Evolutionary conservation across 2,329 filamentous ascomycete genomes (phyloP).

Genomic region (Alternaria solani): DNA sequence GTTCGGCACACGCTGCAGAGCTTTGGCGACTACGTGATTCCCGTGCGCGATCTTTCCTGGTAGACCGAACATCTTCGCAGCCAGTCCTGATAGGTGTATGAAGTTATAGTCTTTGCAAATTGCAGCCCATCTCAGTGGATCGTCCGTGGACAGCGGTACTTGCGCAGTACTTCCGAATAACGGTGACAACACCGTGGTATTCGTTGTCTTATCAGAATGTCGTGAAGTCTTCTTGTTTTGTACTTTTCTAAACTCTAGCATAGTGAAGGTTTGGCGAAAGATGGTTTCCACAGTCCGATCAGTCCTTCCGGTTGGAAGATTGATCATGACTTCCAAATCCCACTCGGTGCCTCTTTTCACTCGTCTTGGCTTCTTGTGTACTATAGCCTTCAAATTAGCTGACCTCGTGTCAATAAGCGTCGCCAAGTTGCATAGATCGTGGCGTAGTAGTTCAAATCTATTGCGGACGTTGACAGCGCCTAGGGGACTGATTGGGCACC

Average conservation of each 20-base stretch:
- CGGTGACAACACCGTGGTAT: neutral
- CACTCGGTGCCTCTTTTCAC: slow-evolving; percentile 16
- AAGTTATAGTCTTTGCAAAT: slow-evolving; percentile 18
- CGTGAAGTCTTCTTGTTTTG: neutral
- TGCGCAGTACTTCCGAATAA: neutral
- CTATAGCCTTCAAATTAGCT: slow-evolving; percentile 4
- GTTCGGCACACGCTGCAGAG: neutral
- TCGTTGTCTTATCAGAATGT: neutral
- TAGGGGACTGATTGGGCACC: slow-evolving; percentile 13
- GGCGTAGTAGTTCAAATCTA: slow-evolving; percentile 10
- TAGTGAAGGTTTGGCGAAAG: slow-evolving; percentile 16
- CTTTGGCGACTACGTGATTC: slow-evolving; percentile 11
- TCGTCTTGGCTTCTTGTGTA: neutral
- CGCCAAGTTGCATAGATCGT: slow-evolving; percentile 6
- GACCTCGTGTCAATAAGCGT: neutral
- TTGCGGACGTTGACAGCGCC: slow-evolving; percentile 19
- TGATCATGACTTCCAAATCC: slow-evolving; percentile 8
- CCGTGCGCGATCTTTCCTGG: slow-evolving; percentile 16
- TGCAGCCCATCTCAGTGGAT: slow-evolving; percentile 10
- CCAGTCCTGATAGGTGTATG: slow-evolving; percentile 8
- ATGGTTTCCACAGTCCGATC: neutral
- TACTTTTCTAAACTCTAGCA: slow-evolving; percentile 12
- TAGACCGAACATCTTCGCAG: slow-evolving; percentile 9
- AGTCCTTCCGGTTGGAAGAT: neutral
- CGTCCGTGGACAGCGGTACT: slow-evolving; percentile 2